phyloP scores from a whole-genome alignment of 352 stramenopile genomes.

The Globisporangium takayamanum region DNA sequence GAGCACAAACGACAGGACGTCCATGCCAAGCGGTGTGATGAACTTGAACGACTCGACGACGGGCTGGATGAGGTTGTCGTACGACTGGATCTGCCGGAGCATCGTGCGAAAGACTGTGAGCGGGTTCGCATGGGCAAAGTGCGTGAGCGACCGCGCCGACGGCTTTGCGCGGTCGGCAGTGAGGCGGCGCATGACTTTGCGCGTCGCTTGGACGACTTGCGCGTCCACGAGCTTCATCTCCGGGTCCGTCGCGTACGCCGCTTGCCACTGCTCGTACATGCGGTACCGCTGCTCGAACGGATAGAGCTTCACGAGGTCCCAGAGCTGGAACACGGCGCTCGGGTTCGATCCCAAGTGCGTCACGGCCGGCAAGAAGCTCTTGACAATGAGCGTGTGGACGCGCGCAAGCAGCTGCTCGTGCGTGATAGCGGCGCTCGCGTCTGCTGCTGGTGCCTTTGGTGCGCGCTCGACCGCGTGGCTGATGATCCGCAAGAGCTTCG shows the following conservation, averaged over 20 bases:
- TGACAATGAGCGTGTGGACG: slow-evolving; percentile 48
- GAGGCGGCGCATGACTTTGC: slow-evolving; percentile 73
- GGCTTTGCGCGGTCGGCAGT: slow-evolving; percentile 77
- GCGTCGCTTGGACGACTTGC: slow-evolving; percentile 58
- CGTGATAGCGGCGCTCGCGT: slow-evolving; percentile 9
- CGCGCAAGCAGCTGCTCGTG: slow-evolving; percentile 5
- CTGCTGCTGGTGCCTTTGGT: slow-evolving; percentile 16
- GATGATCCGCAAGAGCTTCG: slow-evolving; percentile 64
- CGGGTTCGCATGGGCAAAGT: slow-evolving; percentile 91
- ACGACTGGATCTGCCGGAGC: slow-evolving; percentile 94
- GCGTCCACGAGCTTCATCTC: slow-evolving; percentile 67
- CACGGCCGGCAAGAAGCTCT: slow-evolving; percentile 66
- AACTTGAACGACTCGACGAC: slow-evolving; percentile 95
- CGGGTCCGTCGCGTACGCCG: slow-evolving; percentile 45
- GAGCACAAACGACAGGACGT: slow-evolving; percentile 93
- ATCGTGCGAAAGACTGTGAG: slow-evolving; percentile 93
- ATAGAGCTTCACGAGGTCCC: slow-evolving; percentile 74
- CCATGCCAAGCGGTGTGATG: slow-evolving; percentile 89
- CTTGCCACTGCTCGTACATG: slow-evolving; percentile 77
- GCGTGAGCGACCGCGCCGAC: slow-evolving; percentile 69
- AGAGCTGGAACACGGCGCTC: slow-evolving; percentile 71
- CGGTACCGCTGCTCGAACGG: slow-evolving; percentile 76
- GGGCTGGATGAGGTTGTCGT: slow-evolving; percentile 95
- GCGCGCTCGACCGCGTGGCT: slow-evolving; percentile 37
- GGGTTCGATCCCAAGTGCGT: slow-evolving; percentile 73